phyloP scores from a whole-genome alignment of 129 eudicot genomes.

The carrot (Daucus carota) region DH1_v3.0 NC_030382.2:42709501-42710000 shows the following conservation, averaged over 20 bases:
- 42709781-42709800: not conserved
- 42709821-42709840: not conserved
- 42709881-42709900: not conserved
- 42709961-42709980: not conserved
- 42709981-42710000: constrained; percentile 58
- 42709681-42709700: not conserved
- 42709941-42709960: not conserved
- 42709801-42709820: not conserved
- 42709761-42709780: not conserved
- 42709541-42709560: not conserved
- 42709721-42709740: not conserved
- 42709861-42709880: not conserved
- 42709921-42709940: too few species aligned
- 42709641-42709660: not conserved
- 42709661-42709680: not conserved
- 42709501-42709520: not conserved
- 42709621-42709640: not conserved
- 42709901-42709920: not conserved
- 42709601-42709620: too few species aligned
- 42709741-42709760: not conserved
- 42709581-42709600: too few species aligned
- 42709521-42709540: not conserved
- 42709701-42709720: not conserved
- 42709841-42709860: not conserved
- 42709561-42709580: not conserved